phyloP scores from a whole-genome alignment of 257 asterid genomes.

The Solanum neorickii region DNA sequence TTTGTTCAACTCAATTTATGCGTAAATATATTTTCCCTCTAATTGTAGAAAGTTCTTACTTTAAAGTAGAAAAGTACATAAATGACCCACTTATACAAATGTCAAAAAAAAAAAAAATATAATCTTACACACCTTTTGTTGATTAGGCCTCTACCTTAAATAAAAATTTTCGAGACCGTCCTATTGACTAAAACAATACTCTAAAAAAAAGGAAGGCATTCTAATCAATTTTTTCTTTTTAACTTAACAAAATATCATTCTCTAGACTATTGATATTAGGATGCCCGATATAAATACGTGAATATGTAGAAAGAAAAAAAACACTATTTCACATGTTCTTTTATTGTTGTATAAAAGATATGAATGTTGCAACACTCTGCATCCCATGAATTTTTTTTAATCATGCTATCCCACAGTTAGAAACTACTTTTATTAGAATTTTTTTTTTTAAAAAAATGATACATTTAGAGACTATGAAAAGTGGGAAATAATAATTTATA shows the following conservation, averaged over 20 bases:
- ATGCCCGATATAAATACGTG: not conserved
- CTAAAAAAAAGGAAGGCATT: not conserved
- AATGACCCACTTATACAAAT: no score
- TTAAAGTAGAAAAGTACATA: no score
- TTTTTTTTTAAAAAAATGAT: not conserved
- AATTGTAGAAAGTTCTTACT: no score
- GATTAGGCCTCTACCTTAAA: no score
- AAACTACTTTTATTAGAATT: no score
- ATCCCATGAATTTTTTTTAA: constrained; percentile 53
- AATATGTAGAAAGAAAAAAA: not conserved
- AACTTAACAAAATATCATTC: not conserved
- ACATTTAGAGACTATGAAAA: not conserved
- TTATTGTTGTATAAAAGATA: constrained; percentile 29
- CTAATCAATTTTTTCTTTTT: not conserved
- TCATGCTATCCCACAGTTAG: constrained; percentile 27
- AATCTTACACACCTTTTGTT: no score
- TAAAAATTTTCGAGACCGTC: not conserved
- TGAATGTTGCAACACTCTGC: constrained; percentile 48
- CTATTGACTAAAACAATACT: not conserved
- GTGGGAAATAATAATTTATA: not conserved
- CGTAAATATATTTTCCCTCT: no score
- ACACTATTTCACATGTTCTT: constrained; percentile 11
- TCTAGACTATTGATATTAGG: not conserved
- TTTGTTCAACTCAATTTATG: no score
- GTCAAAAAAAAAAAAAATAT: no score